phyloP scores from a whole-genome alignment of 371 early-diverging fungal genomes.

The Quaeritorhiza haematococci region DNA sequence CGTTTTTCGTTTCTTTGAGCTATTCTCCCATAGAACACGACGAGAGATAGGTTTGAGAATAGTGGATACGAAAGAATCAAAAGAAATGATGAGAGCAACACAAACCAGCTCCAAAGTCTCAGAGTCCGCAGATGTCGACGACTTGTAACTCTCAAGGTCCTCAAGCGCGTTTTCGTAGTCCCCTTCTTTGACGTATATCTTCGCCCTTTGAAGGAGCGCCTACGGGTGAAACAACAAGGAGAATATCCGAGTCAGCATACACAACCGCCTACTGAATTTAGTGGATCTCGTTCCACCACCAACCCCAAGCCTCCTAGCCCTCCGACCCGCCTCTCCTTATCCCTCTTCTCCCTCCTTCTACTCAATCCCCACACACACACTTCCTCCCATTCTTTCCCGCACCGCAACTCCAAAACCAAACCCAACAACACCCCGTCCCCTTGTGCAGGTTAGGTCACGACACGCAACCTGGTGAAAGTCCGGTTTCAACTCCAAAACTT shows the following conservation, averaged over 20 bases:
- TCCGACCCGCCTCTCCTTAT: no score
- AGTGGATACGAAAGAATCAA: not conserved
- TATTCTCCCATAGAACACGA: not conserved
- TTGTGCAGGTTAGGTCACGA: no score
- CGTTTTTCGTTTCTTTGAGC: not conserved
- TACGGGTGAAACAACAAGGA: not conserved
- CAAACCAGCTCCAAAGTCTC: conserved; percentile 42
- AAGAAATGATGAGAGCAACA: not conserved
- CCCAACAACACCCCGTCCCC: not conserved
- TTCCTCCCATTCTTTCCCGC: not conserved
- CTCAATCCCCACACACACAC: not conserved
- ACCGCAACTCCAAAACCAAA: not conserved
- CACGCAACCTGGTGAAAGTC: conserved; percentile 70
- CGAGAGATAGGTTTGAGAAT: not conserved
- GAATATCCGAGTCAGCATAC: not conserved
- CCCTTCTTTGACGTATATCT: conserved; percentile 66
- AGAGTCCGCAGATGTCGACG: conserved; percentile 31
- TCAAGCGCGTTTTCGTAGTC: conserved; percentile 51
- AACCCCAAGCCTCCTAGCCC: no score
- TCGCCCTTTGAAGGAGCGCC: conserved; percentile 77
- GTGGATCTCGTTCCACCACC: no score
- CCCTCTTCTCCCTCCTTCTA: no score
- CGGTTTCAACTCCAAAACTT: conserved; percentile 70
- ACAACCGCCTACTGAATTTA: not conserved
- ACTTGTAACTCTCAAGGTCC: conserved; percentile 22